phyloP scores from a whole-genome alignment of 2,329 filamentous ascomycete genomes.

The Cadophora gregata region DNA sequence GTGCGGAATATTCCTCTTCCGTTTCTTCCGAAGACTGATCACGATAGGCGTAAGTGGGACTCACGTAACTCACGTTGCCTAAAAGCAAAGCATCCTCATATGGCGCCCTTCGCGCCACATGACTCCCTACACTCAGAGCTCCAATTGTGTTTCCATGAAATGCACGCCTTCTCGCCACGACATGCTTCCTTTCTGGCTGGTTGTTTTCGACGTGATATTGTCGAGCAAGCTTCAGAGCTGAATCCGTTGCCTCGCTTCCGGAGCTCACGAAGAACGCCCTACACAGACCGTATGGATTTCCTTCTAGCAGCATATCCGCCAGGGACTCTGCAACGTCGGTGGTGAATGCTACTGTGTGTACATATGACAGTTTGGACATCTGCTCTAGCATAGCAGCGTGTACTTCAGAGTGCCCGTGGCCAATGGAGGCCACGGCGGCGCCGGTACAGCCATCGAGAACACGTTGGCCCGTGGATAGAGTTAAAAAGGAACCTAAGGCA shows the following conservation, averaged over 20 bases:
- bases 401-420: constrained; percentile 66
- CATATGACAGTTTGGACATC: constrained; percentile 61
- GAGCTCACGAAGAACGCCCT: constrained; percentile 5
- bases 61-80: constrained; percentile 58
- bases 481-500: not conserved
- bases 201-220: constrained; percentile 62
- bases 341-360: constrained; percentile 61
- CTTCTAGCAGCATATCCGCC: constrained; percentile 28
- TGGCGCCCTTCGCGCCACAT: constrained; percentile 58
- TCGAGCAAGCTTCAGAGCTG: constrained; percentile 3
- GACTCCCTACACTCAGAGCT: constrained; percentile 60
- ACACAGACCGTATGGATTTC: constrained; percentile 50
- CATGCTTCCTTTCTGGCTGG: constrained; percentile 52
- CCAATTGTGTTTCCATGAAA: constrained; percentile 74
- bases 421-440: constrained; percentile 73
- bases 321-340: constrained; percentile 56
- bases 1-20: constrained; percentile 57
- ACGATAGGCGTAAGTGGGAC: constrained; percentile 67
- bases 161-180: constrained; percentile 66
- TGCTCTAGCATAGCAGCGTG: constrained; percentile 63
- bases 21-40: constrained; percentile 54
- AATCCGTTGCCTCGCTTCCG: constrained; percentile 9
- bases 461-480: not conserved
- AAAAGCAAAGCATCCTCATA: constrained; percentile 60
- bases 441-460: constrained; percentile 72